Base-by-base conservation (phyloP, 1,139 yeast species). In the Kodamaea arcana region DNA sequence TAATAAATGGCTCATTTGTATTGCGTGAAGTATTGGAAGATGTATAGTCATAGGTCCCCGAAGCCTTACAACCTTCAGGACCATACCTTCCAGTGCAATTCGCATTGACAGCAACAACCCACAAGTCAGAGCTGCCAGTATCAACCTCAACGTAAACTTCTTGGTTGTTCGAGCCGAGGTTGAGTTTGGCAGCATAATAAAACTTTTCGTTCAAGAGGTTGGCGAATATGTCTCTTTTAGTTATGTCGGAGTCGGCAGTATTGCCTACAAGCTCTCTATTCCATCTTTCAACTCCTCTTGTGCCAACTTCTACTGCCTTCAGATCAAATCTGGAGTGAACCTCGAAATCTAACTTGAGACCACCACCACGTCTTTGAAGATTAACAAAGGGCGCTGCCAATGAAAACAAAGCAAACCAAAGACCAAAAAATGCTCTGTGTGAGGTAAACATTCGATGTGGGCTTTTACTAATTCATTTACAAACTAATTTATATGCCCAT, bases 121-220 rank as follows among this genome's bases (percentile, higher is more conserved):
- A 50, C 33, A 50, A 42, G 30, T 51, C 54, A 12, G 49, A 43
- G 14, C 47, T 41, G 10, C 55, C 54, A 8, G 56, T 50, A 34
- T 52, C 56, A 23, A 51, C 23, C 11, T 39, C 42, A 6, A 44
- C 43, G 18, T 30, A 26, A 9, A 41, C 27, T 4, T 17, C 16
- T 28, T 37, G 42, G 1, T 40, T 21, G 24, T 39, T 22, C 4
- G 45, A 39, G 11, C 46, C 46, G 11, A 43, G 4, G 7, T 23
- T 18, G 25, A 43, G 24, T 9, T 32, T 24, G 9, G 37, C 30
- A 14, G 31, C 16, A 24, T 41, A 41, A 32, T 33, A 33, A 17
- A 14, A n/a, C 3, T 23, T n/a, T 16, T 31, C 23, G 16, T 34
- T 34, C 6, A 15, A 6, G 18, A 30, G 22, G 4, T 25, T 7